Base-by-base conservation (phyloP, 148 eudicot genomes). In the Gaultheria prostrata region DNA sequence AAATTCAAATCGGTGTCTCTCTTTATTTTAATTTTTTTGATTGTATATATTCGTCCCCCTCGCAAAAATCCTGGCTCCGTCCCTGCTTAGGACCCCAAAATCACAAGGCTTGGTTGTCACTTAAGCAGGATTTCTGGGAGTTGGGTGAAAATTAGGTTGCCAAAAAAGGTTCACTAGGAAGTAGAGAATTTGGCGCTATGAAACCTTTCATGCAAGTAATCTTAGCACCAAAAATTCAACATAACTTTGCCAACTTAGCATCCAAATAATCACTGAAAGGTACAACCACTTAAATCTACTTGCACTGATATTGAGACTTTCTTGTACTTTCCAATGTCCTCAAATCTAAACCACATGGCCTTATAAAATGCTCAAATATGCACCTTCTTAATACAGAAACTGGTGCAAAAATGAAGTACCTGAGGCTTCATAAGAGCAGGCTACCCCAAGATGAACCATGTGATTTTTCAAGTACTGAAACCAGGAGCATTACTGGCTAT, bases 361-460 rank as follows among this genome's bases (percentile, higher is more conserved):
- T 77, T 51, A 77, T 77, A 77, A 11, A 49, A 49, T 8, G 39
- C n/a, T 21, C 2, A 50, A 15, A 1, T 35, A 4, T 21, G 45
- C 9, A 18, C 24, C n/a, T 75, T 12, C 8, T 13, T 77, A 30
- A 10, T 8, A 77, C 61, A 6, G 7, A 77, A 50, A 50, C n/a
- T 14, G 28, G 24, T 77, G 35, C 48, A n/a, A 24, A 50, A 51
- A 77, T 77, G 80, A 77, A 77, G 80, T 77, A 77, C 12, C 59
- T 51, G 59, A 77, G 57, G 80, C 63, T 77, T 51, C 80, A 50
- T 24, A 77, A 77, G 63, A 50, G 80, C 79, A 48, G 56, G 79
- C 57, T 76, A 21, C 56, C 30, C 80, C 80, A 77, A 51, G 80
- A 77, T 77, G 80, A 77, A 24, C 11, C 63, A 26, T 50, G 59